Evolutionary conservation across 495 filamentous ascomycete genomes (phyloP).

Genomic region (Terfezia boudieri): DNA sequence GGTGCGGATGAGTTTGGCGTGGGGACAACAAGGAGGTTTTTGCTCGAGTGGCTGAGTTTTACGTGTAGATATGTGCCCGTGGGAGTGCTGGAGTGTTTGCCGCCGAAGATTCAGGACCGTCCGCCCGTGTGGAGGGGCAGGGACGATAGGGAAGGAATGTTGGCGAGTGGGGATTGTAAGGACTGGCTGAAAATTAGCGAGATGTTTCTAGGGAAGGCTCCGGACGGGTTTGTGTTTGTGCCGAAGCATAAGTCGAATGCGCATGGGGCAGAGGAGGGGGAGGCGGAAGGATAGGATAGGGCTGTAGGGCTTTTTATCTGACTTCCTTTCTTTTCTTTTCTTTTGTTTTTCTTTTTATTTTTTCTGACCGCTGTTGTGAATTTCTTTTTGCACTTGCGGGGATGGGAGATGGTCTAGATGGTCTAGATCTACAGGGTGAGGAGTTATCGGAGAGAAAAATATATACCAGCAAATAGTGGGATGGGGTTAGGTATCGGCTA

Average conservation of each 20-base stretch:
- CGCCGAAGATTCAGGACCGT: conserved; percentile 66
- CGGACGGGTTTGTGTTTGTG: conserved; percentile 75
- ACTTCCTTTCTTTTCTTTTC: too few species aligned
- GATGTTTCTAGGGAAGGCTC: conserved; percentile 88
- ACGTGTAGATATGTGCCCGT: conserved; percentile 72
- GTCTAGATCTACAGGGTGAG: too few species aligned
- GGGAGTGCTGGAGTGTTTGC: conserved; percentile 67
- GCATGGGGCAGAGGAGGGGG: conserved; percentile 22
- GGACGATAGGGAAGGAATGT: conserved; percentile 73
- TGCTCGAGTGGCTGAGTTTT: conserved; percentile 92
- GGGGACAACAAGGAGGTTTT: conserved; percentile 66
- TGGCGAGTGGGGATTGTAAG: conserved; percentile 72
- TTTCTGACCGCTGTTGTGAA: too few species aligned
- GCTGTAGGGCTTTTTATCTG: too few species aligned
- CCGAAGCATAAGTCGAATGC: conserved; percentile 96
- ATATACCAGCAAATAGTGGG: too few species aligned
- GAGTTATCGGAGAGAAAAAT: too few species aligned
- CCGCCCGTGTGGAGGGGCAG: conserved; percentile 63
- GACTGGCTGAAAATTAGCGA: conserved; percentile 99
- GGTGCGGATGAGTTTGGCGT: conserved; percentile 83
- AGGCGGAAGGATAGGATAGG: conserved; percentile 33
- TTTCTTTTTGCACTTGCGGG: too few species aligned
- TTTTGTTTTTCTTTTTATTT: too few species aligned
- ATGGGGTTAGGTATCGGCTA: too few species aligned
- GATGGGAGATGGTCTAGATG: too few species aligned